Conservation (phyloP, 2,329 filamentous ascomycete species). For the Phialocephala sp. region DNA sequence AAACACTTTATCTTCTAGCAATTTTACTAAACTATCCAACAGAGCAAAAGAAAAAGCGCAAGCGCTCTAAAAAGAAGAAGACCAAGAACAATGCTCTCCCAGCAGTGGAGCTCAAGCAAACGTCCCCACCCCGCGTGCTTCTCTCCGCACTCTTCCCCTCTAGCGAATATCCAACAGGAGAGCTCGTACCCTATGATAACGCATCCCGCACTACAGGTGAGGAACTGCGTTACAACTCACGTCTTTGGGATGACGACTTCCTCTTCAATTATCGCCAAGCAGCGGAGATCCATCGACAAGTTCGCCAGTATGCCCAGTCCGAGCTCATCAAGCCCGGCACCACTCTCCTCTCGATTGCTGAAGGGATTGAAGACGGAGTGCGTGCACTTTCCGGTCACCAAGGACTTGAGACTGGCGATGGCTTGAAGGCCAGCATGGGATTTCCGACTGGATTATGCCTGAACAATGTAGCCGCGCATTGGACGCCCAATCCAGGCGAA, state of each 20-base stretch:
- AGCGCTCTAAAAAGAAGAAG: slow-evolving; percentile 76
- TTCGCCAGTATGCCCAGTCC: slow-evolving; percentile 54
- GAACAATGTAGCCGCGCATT: slow-evolving; percentile 61
- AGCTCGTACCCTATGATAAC: slow-evolving; percentile 83
- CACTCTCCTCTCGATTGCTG: slow-evolving; percentile 54
- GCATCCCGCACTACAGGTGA: slow-evolving; percentile 76
- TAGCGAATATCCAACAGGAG: slow-evolving; percentile 73
- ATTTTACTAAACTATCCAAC: neutral
- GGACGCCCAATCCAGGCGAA: slow-evolving; percentile 60
- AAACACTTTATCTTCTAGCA: neutral
- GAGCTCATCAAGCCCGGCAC: slow-evolving; percentile 55
- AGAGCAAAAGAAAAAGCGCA: slow-evolving; percentile 77
- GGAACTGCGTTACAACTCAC: slow-evolving; percentile 81
- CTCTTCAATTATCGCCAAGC: slow-evolving; percentile 60
- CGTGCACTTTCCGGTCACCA: slow-evolving; percentile 55
- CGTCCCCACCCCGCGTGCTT: slow-evolving; percentile 74
- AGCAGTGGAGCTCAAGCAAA: slow-evolving; percentile 61
- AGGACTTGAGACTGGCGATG: slow-evolving; percentile 57
- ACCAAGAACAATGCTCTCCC: slow-evolving; percentile 55
- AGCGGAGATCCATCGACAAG: slow-evolving; percentile 61
- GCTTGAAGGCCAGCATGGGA: slow-evolving; percentile 56
- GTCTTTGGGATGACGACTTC: slow-evolving; percentile 67
- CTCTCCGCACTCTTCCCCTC: slow-evolving; percentile 75
- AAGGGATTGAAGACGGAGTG: slow-evolving; percentile 60
- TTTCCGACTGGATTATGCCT: slow-evolving; percentile 61